These are phyloP conservation scores for Ulvella scutata DNA, from an alignment of 139 green algal species.

Conservation along the genomic window DNA sequence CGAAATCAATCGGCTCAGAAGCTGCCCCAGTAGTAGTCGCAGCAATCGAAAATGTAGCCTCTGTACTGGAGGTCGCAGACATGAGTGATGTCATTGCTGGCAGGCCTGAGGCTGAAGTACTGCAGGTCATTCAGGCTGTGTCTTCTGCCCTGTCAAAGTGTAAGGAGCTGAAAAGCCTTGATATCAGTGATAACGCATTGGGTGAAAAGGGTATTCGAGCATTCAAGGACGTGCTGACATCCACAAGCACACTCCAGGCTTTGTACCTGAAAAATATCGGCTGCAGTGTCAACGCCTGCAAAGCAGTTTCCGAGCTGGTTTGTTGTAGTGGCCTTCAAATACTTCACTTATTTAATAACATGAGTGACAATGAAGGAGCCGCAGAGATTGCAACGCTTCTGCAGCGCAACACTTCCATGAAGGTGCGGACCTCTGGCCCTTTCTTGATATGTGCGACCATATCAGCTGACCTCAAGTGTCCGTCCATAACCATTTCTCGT, in stretches of 20 bases:
- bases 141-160: constrained; percentile 24
- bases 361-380: constrained; percentile 68
- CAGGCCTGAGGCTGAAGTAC: constrained; percentile 66
- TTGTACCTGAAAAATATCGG: constrained; percentile 77
- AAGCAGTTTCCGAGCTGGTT: constrained; percentile 54
- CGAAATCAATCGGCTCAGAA: constrained; percentile 73
- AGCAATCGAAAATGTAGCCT: constrained; percentile 38
- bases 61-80: constrained; percentile 51
- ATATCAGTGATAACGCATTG: constrained; percentile 84
- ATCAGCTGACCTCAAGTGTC: too few species aligned
- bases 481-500: too few species aligned
- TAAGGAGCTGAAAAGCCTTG: constrained; percentile 31
- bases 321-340: constrained; percentile 7
- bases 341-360: constrained; percentile 94
- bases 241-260: constrained; percentile 14
- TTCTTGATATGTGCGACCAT: too few species aligned
- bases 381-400: constrained; percentile 46
- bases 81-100: constrained; percentile 84
- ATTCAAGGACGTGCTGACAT: constrained; percentile 35
- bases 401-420: constrained; percentile 39
- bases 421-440: constrained; percentile 8
- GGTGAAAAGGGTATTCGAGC: constrained; percentile 85
- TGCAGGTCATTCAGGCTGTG: constrained; percentile 57
- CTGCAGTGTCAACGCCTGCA: constrained; percentile 69
- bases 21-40: constrained; percentile 56